These are phyloP conservation scores for Phragmites australis DNA, from an alignment of 176 grass and related monocot genomes.

Conservation along the genomic window DNA sequence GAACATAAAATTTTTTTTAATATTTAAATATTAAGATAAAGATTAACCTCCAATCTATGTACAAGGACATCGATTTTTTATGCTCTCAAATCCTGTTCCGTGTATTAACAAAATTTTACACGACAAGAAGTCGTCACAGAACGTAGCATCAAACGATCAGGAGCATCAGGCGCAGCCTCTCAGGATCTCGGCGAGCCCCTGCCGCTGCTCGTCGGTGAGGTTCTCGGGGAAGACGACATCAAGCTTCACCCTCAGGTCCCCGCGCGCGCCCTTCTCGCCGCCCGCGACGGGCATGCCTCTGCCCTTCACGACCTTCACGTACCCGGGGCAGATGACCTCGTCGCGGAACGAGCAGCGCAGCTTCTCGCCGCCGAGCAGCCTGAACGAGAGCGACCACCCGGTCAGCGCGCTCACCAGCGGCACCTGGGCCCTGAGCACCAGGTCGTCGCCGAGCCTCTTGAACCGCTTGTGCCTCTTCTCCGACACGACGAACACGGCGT, in stretches of 20 bases:
- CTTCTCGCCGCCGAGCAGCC: constrained; percentile 64
- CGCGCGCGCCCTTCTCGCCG: constrained; percentile 52
- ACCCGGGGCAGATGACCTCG: constrained; percentile 72
- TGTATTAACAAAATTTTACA: constrained; percentile 53
- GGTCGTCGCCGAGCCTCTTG: constrained; percentile 81
- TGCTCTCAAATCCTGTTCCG: not conserved
- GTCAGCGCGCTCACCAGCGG: constrained; percentile 75
- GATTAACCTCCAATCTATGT: constrained; percentile 61
- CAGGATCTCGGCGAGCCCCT: constrained; percentile 58
- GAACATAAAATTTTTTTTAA: no score
- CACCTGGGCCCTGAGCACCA: constrained; percentile 82
- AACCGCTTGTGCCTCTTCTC: constrained; percentile 66
- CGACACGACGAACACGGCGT: constrained; percentile 58
- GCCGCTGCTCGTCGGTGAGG: constrained; percentile 61
- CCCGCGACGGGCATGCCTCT: constrained; percentile 69
- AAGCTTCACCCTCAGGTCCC: constrained; percentile 73
- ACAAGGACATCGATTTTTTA: constrained; percentile 41
- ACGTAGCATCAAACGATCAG: not conserved
- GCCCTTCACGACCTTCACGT: constrained; percentile 78
- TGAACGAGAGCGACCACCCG: constrained; percentile 74
- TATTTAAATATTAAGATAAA: no score
- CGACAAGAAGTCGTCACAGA: constrained; percentile 30
- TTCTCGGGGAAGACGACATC: constrained; percentile 67
- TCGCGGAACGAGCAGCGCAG: constrained; percentile 67
- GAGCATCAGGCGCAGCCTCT: constrained; percentile 49